These are phyloP conservation scores for Cyclotella choctawhatcheeana DNA, from an alignment of 108 stramenopile species.

Conservation along the genomic window DNA sequence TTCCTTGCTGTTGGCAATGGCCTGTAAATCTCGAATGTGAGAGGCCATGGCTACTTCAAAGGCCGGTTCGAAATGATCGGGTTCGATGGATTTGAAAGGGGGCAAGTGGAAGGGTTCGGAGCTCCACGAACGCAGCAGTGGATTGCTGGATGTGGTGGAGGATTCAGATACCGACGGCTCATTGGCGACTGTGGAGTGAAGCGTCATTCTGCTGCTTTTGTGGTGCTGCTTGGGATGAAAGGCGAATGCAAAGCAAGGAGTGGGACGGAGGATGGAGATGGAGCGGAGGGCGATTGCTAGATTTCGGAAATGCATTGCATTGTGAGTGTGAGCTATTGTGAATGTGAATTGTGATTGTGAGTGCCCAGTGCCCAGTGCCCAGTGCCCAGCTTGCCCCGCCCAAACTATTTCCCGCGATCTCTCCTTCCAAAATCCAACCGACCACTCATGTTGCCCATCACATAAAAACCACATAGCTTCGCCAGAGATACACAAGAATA, in stretches of 20 bases:
- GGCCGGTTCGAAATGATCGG: conserved; percentile 60
- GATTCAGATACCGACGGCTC: conserved; percentile 1
- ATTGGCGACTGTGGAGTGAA: conserved; percentile 4
- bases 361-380: too few relatives aligned
- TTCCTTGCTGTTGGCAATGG: conserved; percentile 31
- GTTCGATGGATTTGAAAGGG: conserved; percentile 60
- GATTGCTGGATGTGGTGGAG: conserved; percentile 37
- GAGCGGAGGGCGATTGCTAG: background rate
- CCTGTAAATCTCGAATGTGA: conserved; percentile 57
- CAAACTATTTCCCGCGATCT: too few relatives aligned
- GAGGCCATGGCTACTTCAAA: conserved; percentile 58
- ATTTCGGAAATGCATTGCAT: conserved; percentile 7
- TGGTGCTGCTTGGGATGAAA: background rate
- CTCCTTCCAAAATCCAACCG: too few relatives aligned
- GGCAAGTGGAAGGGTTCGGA: conserved; percentile 66
- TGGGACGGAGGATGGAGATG: background rate
- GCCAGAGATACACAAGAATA: too few relatives aligned
- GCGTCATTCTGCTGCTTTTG: conserved; percentile 10
- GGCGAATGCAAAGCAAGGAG: background rate
- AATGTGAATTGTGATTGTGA: too few relatives aligned
- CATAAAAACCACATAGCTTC: too few relatives aligned
- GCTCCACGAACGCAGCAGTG: conserved; percentile 60
- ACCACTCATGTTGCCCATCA: too few relatives aligned
- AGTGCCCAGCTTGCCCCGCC: too few relatives aligned
- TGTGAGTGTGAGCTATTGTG: background rate